Percentiles rank a stretch among this genome's conserved stretches.
Conservation (phyloP, 768 basidiomycete species). For the Naganishia kalamii region DNA sequence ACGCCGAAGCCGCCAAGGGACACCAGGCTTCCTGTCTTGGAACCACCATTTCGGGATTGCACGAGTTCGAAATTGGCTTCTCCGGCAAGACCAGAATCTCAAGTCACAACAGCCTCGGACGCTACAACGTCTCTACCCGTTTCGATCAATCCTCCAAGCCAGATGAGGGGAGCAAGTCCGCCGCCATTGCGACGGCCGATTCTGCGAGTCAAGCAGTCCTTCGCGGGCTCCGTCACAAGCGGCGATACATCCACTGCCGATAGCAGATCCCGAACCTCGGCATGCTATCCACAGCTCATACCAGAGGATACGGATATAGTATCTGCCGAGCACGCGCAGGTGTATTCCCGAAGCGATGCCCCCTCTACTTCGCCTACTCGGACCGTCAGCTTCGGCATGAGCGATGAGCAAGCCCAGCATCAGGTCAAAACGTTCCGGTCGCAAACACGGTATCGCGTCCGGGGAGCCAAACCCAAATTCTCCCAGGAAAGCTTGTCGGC, state of each 20-base stretch:
- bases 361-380: not conserved
- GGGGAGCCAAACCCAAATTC: not conserved
- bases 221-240: conserved; percentile 2
- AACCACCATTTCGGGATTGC: not conserved
- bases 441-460: not conserved
- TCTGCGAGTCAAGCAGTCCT: conserved; percentile 1
- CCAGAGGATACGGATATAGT: not conserved
- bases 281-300: not conserved
- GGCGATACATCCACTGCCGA: conserved; percentile 4
- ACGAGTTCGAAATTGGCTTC: not conserved
- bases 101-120: not conserved
- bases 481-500: conserved; percentile 2
- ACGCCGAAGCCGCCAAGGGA: not conserved
- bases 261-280: not conserved
- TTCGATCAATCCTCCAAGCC: not conserved
- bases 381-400: not conserved
- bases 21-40: not conserved
- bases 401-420: conserved; percentile 8
- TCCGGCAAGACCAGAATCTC: not conserved
- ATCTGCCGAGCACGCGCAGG: not conserved
- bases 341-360: not conserved
- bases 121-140: too few species aligned
- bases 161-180: not conserved
- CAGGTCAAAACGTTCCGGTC: conserved; percentile 9
- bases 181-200: not conserved